phyloP scores from a whole-genome alignment of 1,284 basidiomycete genomes.

The Austropuccinia psidii region DNA sequence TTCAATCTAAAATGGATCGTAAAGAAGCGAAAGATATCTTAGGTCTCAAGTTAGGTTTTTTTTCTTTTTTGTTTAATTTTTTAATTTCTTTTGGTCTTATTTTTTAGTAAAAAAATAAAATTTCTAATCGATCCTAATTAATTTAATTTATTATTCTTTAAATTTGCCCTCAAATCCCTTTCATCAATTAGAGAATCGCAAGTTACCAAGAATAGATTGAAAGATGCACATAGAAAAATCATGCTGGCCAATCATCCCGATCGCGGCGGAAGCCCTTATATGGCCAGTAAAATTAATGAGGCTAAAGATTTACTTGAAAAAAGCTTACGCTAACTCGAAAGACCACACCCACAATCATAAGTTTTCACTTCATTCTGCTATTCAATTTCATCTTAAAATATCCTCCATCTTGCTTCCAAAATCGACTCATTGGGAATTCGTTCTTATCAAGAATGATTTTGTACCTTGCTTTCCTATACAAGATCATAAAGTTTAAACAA shows the following conservation, averaged over 20 bases:
- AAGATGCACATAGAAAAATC: conserved; percentile 48
- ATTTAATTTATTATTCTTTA: neutral
- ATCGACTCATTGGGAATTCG: too few relatives aligned
- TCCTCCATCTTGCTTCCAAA: too few relatives aligned
- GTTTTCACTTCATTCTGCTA: too few relatives aligned
- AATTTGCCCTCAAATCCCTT: neutral
- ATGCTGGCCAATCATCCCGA: conserved; percentile 50
- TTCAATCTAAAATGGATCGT: conserved; percentile 30
- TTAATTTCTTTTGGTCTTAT: neutral
- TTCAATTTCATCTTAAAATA: too few relatives aligned
- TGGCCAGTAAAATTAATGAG: conserved; percentile 44
- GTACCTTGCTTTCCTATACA: too few relatives aligned
- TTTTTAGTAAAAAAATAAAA: neutral
- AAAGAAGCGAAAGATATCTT: conserved; percentile 34
- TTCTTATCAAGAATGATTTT: too few relatives aligned
- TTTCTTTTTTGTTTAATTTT: neutral
- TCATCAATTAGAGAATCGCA: conserved; percentile 43
- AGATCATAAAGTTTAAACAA: too few relatives aligned
- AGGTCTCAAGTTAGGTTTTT: conserved; percentile 26
- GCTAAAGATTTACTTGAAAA: conserved; percentile 37
- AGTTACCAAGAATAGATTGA: conserved; percentile 45
- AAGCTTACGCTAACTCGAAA: conserved; percentile 20
- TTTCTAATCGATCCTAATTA: neutral
- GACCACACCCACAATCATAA: too few relatives aligned
- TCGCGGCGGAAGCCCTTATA: conserved; percentile 47